These are phyloP conservation scores for Paralagenidium karlingii DNA, from an alignment of 352 stramenopile species.

Conservation along the genomic window DNA sequence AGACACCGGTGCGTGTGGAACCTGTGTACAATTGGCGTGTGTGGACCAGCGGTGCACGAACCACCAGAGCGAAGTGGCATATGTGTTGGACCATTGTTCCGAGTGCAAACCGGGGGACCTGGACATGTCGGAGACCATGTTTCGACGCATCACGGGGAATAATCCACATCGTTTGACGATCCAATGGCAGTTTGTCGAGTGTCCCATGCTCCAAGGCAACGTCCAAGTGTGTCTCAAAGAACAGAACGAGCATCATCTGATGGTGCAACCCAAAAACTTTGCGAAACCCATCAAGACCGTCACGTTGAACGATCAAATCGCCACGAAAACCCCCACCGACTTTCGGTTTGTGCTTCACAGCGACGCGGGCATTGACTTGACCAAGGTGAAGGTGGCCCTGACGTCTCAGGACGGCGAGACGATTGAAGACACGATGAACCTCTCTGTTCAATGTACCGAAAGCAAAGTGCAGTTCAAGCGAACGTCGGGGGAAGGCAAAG, in stretches of 20 bases:
- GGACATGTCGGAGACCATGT: constrained; percentile 51
- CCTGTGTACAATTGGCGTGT: constrained; percentile 55
- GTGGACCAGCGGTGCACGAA: constrained; percentile 27
- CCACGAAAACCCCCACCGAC: constrained; percentile 12
- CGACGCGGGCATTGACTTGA: constrained; percentile 7
- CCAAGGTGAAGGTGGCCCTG: constrained; percentile 10
- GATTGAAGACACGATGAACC: constrained; percentile 13
- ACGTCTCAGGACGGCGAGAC: constrained; percentile 15
- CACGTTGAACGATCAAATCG: constrained; percentile 27
- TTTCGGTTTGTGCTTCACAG: constrained; percentile 22
- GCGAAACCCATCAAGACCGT: constrained; percentile 25
- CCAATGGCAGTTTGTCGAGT: constrained; percentile 42
- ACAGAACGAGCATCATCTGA: constrained; percentile 46
- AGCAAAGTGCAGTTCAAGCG: constrained; percentile 23
- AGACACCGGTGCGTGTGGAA: constrained; percentile 34
- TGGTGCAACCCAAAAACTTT: constrained; percentile 46
- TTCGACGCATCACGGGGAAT: constrained; percentile 48
- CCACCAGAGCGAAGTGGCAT: constrained; percentile 22
- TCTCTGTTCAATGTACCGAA: constrained; percentile 18
- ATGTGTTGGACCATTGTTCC: constrained; percentile 58
- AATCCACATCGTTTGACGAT: constrained; percentile 33
- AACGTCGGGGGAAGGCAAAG: too few species aligned
- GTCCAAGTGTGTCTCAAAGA: constrained; percentile 59
- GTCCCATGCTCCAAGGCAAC: constrained; percentile 24
- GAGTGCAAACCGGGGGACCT: constrained; percentile 56